These are phyloP conservation scores for Hyphopichia fennica DNA, from an alignment of 1,139 yeast species.

Conservation along the genomic window DNA sequence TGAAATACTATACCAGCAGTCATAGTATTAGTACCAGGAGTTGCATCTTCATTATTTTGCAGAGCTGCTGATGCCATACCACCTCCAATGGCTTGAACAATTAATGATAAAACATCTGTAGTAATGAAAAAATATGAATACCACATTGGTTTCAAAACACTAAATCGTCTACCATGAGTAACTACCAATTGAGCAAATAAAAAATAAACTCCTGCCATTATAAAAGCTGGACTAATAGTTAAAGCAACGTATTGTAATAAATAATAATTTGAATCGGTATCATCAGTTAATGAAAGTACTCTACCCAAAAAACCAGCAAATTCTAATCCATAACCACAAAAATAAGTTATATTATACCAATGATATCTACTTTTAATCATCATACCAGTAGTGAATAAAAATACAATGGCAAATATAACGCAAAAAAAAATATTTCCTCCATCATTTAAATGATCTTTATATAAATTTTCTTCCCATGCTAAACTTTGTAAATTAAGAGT, in stretches of 20 bases:
- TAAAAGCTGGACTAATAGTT: constrained; percentile 84
- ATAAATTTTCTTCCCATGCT: constrained; percentile 23
- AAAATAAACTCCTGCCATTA: constrained; percentile 86
- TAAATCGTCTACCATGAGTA: constrained; percentile 62
- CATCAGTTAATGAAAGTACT: constrained; percentile 37
- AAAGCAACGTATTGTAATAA: constrained; percentile 67
- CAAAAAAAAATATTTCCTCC: constrained; percentile 27
- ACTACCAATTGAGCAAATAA: constrained; percentile 72
- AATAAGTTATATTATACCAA: constrained; percentile 71
- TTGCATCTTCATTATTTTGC: constrained; percentile 31
- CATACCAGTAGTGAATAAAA: constrained; percentile 23
- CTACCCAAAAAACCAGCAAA: constrained; percentile 73
- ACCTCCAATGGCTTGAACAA: constrained; percentile 81
- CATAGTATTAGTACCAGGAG: constrained; percentile 71
- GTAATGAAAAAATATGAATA: constrained; percentile 70
- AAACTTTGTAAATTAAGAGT: constrained; percentile 25
- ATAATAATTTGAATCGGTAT: constrained; percentile 45
- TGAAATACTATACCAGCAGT: constrained; percentile 82
- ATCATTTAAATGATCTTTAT: constrained; percentile 32
- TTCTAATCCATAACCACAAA: constrained; percentile 63
- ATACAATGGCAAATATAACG: constrained; percentile 18
- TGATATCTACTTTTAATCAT: constrained; percentile 52
- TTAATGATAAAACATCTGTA: constrained; percentile 66
- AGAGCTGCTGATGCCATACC: constrained; percentile 69
- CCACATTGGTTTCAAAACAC: constrained; percentile 69